phyloP scores from a whole-genome alignment of 306 rosid genomes.

The Fragaria iinumae region DNA sequence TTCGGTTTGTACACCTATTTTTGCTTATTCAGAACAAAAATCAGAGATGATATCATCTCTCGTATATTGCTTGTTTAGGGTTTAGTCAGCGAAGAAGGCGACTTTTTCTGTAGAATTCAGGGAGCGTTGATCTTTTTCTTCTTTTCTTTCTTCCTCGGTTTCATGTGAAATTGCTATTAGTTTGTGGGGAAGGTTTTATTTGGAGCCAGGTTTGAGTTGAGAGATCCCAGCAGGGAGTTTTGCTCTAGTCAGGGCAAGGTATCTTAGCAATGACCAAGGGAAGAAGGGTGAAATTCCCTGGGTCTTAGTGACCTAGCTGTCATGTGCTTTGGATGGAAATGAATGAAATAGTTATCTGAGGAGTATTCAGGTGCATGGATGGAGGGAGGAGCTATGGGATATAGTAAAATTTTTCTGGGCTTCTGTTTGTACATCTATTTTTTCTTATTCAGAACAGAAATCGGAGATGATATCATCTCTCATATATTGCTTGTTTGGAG shows the following conservation, averaged over 20 bases:
- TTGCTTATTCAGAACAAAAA: not conserved
- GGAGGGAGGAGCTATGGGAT: not conserved
- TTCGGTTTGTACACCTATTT: not conserved
- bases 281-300: not conserved
- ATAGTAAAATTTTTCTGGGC: not conserved
- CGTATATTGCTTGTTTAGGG: not conserved
- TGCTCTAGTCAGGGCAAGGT: not conserved
- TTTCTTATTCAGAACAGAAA: not conserved
- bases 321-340: not conserved
- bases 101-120: not conserved
- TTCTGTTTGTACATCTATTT: not conserved
- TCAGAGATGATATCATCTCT: not conserved
- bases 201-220: not conserved
- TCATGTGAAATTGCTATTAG: not conserved
- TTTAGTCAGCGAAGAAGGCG: not conserved
- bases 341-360: not conserved
- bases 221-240: not conserved
- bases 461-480: not conserved
- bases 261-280: not conserved
- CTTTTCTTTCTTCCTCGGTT: not conserved
- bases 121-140: not conserved
- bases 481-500: not conserved
- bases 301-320: not conserved
- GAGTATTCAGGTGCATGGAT: not conserved
- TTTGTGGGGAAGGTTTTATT: not conserved